These are phyloP conservation scores for Tubosaeta sp. DNA, from an alignment of 768 basidiomycete species.

Conservation along the genomic window DNA sequence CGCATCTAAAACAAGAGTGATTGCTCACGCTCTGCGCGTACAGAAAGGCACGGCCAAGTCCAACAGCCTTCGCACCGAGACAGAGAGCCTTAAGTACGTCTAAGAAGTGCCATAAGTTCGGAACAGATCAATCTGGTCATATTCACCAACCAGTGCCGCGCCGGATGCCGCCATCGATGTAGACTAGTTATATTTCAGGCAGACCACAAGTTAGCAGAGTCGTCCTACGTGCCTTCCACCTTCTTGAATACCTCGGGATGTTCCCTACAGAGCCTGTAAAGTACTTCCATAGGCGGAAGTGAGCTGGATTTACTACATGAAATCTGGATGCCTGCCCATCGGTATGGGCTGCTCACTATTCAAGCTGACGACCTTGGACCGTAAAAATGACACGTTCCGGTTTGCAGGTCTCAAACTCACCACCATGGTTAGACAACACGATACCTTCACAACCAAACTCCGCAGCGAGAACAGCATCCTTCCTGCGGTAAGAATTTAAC, in stretches of 20 bases:
- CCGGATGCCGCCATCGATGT: slow-evolving; percentile 74
- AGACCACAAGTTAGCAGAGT: neutral
- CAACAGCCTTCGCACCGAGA: slow-evolving; percentile 82
- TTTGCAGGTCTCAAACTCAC: slow-evolving; percentile 30
- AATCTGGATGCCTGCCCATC: neutral
- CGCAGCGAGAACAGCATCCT: slow-evolving; percentile 84
- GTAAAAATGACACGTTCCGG: neutral
- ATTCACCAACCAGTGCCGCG: slow-evolving; percentile 65
- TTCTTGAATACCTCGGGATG: slow-evolving; percentile 72
- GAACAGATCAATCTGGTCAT: neutral
- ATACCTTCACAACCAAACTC: slow-evolving; percentile 86
- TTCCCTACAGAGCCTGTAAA: slow-evolving; percentile 67
- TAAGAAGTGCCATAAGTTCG: slow-evolving; percentile 11
- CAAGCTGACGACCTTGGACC: slow-evolving; percentile 62
- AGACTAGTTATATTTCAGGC: slow-evolving; percentile 45
- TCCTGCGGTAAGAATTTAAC: slow-evolving; percentile 12
- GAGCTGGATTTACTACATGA: slow-evolving; percentile 42
- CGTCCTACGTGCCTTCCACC: slow-evolving; percentile 51
- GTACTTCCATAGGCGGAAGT: slow-evolving; percentile 72
- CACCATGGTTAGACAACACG: slow-evolving; percentile 89
- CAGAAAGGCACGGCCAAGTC: slow-evolving; percentile 80
- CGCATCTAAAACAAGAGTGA: neutral
- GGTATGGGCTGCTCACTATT: slow-evolving; percentile 49
- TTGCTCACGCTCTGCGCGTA: slow-evolving; percentile 74
- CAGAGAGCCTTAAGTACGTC: slow-evolving; percentile 90